Evolutionary conservation across 192 early-diverging fungal genomes (phyloP).

Genomic region (Cladochytrium replicatum): DNA sequence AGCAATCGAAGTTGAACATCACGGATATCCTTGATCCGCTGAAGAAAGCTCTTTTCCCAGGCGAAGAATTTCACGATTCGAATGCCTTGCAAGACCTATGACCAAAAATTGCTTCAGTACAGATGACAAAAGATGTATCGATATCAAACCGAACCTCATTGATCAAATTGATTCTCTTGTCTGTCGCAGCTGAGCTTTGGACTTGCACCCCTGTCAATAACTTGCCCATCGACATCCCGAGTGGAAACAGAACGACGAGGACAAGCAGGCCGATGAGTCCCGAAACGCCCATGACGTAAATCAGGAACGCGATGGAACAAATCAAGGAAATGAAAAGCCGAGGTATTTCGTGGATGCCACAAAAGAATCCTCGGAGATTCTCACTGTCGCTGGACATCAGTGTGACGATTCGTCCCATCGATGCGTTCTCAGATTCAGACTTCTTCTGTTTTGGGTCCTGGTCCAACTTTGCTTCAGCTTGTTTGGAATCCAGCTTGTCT

Average conservation of each 20-base stretch:
- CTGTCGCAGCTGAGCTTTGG: no score
- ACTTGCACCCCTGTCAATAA: no score
- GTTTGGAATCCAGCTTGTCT: not conserved
- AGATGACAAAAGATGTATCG: no score
- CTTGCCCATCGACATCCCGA: no score
- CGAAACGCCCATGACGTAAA: no score
- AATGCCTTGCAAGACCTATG: slow-evolving; percentile 49
- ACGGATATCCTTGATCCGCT: slow-evolving; percentile 19
- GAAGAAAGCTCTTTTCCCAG: slow-evolving; percentile 24
- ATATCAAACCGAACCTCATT: no score
- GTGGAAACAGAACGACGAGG: no score
- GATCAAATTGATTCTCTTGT: slow-evolving; percentile 50
- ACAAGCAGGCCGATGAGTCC: no score
- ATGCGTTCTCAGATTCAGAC: slow-evolving; percentile 19
- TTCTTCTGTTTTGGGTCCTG: slow-evolving; percentile 6
- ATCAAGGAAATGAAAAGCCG: no score
- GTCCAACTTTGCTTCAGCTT: not conserved
- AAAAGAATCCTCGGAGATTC: slow-evolving; percentile 24
- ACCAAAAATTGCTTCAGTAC: no score
- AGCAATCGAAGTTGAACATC: slow-evolving; percentile 22
- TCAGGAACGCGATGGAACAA: no score
- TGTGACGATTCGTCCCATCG: slow-evolving; percentile 32
- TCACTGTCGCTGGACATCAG: slow-evolving; percentile 35
- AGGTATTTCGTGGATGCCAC: slow-evolving; percentile 19
- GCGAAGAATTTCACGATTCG: slow-evolving; percentile 34